A percentile compares a stretch with the other conserved stretches of the same genome.
These are phyloP conservation scores for Daldinia sp. DNA, from an alignment of 2,329 filamentous ascomycete genomes.

Conservation along the genomic window DNA sequence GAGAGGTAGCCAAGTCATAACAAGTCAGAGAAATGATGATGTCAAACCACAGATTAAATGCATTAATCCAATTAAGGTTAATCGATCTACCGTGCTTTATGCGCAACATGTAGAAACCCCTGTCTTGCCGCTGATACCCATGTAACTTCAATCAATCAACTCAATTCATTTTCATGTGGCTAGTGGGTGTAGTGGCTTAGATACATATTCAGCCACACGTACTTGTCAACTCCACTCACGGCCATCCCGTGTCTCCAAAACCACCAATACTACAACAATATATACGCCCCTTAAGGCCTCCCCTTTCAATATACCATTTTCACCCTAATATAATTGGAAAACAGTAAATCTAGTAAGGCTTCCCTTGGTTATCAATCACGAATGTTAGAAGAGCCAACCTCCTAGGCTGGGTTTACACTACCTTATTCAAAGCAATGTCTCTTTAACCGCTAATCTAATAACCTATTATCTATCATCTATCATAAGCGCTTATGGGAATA, in stretches of 20 bases:
- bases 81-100: slow-evolving; percentile 31
- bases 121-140: not conserved
- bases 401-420: not conserved
- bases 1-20: slow-evolving; percentile 31
- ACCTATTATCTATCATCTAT: slow-evolving; percentile 1
- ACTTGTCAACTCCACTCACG: not conserved
- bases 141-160: too few species aligned
- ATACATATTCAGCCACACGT: not conserved
- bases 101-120: slow-evolving; percentile 10
- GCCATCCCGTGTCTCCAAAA: not conserved
- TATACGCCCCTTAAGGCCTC: not conserved
- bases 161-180: not conserved
- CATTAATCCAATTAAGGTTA: slow-evolving; percentile 33
- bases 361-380: not conserved
- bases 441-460: not conserved
- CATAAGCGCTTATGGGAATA: slow-evolving; percentile 13
- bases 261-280: not conserved
- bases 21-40: slow-evolving; percentile 35
- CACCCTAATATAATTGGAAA: not conserved
- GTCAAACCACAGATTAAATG: slow-evolving; percentile 32
- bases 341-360: not conserved
- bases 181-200: slow-evolving; percentile 12
- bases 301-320: not conserved
- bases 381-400: not conserved
- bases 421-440: not conserved